Evolutionary conservation across 148 eudicot genomes (phyloP).

Genomic region (Amaranthus palmeri): DNA sequence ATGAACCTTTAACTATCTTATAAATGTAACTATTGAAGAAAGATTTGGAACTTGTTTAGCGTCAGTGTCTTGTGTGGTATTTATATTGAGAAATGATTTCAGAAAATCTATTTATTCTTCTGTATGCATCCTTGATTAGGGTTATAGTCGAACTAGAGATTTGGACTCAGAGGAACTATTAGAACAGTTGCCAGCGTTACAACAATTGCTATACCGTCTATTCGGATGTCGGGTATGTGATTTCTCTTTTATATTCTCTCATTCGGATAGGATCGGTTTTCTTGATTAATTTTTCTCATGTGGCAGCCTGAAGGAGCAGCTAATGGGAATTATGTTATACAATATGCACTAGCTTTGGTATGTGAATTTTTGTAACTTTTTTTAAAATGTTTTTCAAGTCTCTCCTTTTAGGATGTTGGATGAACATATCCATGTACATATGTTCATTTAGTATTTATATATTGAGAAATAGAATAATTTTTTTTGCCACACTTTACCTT

Average conservation of each 20-base stretch:
- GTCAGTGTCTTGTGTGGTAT: neutral
- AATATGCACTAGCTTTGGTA: conserved; percentile 97
- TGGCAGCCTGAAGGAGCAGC: conserved; percentile 99
- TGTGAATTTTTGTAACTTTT: conserved; percentile 14
- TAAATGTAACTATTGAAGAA: too few species aligned
- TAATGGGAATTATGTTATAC: conserved; percentile 77
- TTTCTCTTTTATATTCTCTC: neutral
- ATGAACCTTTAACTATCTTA: too few species aligned
- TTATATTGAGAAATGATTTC: neutral
- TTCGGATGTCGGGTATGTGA: conserved; percentile 86
- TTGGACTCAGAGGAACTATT: conserved; percentile 72
- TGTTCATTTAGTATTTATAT: neutral
- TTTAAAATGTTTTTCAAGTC: conserved; percentile 2
- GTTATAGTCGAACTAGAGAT: conserved; percentile 87
- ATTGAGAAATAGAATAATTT: neutral
- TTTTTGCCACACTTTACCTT: too few species aligned
- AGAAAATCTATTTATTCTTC: neutral
- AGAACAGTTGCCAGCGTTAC: conserved; percentile 91
- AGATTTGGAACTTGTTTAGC: too few species aligned
- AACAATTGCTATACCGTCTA: conserved; percentile 82
- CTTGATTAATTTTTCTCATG: conserved; percentile 14
- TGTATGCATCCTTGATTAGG: conserved; percentile 38
- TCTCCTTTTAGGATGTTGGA: neutral
- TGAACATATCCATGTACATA: neutral
- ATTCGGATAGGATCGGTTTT: neutral